phyloP scores from a whole-genome alignment of 257 asterid species.

The Lavandula angustifolia region DNA sequence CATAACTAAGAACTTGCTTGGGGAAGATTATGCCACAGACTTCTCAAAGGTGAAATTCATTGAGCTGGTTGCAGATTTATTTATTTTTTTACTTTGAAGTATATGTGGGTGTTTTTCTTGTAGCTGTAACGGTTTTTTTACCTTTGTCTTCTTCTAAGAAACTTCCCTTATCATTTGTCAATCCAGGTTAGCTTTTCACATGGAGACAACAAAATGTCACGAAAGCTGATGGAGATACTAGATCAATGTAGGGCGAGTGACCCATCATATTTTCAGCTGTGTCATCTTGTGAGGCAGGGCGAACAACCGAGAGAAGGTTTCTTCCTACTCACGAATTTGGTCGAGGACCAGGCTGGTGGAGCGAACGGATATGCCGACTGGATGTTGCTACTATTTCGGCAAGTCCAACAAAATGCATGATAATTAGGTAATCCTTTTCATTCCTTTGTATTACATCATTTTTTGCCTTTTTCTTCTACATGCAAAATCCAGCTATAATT shows the following conservation, averaged over 20 bases:
- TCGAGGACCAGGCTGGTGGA: conserved; percentile 71
- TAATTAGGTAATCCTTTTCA: conserved; percentile 42
- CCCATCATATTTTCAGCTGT: conserved; percentile 61
- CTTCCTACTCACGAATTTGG: conserved; percentile 55
- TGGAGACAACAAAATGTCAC: conserved; percentile 58
- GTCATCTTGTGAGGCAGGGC: conserved; percentile 81
- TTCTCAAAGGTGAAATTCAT: conserved; percentile 66
- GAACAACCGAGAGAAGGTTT: conserved; percentile 79
- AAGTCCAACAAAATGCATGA: conserved; percentile 73
- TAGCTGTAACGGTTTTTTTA: not conserved
- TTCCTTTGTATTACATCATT: not conserved
- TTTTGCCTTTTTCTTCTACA: not conserved
- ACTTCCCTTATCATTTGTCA: conserved; percentile 24
- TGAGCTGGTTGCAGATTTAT: not conserved
- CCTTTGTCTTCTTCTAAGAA: conserved; percentile 25
- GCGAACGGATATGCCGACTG: conserved; percentile 72
- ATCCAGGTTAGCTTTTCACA: conserved; percentile 59
- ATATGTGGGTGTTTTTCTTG: too few relatives aligned
- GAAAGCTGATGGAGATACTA: conserved; percentile 57
- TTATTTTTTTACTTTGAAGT: too few relatives aligned
- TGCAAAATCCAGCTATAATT: not conserved
- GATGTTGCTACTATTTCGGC: conserved; percentile 70
- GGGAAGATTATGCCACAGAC: conserved; percentile 74
- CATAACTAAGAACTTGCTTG: conserved; percentile 65
- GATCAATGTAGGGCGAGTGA: conserved; percentile 55